Base-by-base conservation (phyloP, 768 basidiomycete species). In the Cyclocybe cylindracea region DNA sequence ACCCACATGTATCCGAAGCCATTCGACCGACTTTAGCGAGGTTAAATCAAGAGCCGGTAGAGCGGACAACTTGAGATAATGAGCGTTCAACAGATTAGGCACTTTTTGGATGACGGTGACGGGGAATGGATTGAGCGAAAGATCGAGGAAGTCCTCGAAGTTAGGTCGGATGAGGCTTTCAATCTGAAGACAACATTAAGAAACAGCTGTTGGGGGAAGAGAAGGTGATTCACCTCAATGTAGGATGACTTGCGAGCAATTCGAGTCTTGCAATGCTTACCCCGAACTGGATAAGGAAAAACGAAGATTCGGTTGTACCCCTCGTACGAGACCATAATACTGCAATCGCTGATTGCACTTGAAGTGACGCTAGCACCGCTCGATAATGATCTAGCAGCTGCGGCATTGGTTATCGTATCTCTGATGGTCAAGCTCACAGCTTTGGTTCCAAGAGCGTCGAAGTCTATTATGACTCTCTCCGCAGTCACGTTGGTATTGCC, bases 21-120 rank as follows among this genome's bases (percentile, higher is more conserved):
- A 76, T 9, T 53, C 18, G 0, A 48, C 33, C 7, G 64, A 19
- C 19, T 11, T 39, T 53, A 39, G 39, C 38, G 14, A 47, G 13
- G 11, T 56, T 50, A 63, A 29, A 29, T 69, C 61, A 13, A 80
- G 44, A 7, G 56, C 36, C 7, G 76, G 74, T 13, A 72, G 61
- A 10, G 61, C 58, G 46, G 64, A 60, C 11, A 80, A 52, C 37
- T 72, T 67, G 33, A 78, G 56, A 1, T 68, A 67, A 47, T 78
- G 78, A 34, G 79, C 58, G 51, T 65, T 70, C 76, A 70, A 73
- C 7, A 54, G 49, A 7, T 48, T 40, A 14, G 52, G 14, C 7
- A 47, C 33, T 31, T 46, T 44, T 24, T 57, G 36, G 4, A 31
- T 35, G 6, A 29, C 38, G 16, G 63, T 45, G 4, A 69, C 57